Percentiles rank a stretch among this genome's conserved stretches.
These are phyloP conservation scores for Xerocomellus dryophilus DNA, from an alignment of 768 basidiomycete genomes.

Conservation along the genomic window DNA sequence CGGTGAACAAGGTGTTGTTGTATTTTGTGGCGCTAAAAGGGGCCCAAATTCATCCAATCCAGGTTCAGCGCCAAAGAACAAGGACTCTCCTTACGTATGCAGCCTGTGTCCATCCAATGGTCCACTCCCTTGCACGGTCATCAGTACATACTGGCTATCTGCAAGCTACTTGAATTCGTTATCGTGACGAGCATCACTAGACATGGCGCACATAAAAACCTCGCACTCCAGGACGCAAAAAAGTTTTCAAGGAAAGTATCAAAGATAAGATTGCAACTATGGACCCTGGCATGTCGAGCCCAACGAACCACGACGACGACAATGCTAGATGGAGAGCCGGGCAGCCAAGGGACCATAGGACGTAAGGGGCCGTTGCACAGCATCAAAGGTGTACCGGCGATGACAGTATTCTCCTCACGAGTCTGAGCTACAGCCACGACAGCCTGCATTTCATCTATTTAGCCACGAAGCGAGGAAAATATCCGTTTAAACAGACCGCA, in stretches of 20 bases:
- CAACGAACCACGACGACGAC: not conserved
- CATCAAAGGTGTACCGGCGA: not conserved
- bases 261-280: not conserved
- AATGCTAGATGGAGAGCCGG: not conserved
- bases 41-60: not conserved
- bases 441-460: constrained; percentile 50
- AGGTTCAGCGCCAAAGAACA: constrained; percentile 2
- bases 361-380: not conserved
- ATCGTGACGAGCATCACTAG: not conserved
- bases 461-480: constrained; percentile 4
- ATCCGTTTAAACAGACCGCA: constrained; percentile 65
- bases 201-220: not conserved
- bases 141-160: not conserved
- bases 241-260: not conserved
- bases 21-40: constrained; percentile 6
- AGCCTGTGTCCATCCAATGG: too few relatives aligned
- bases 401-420: constrained; percentile 41
- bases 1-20: constrained; percentile 26
- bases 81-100: not conserved
- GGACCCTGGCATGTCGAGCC: not conserved
- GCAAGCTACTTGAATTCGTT: not conserved
- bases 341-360: not conserved
- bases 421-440: constrained; percentile 89
- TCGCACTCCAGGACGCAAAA: not conserved
- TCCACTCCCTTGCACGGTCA: not conserved